These are phyloP conservation scores for Cordyceps cicadae DNA, from an alignment of 2,329 filamentous ascomycete species.

Conservation along the genomic window DNA sequence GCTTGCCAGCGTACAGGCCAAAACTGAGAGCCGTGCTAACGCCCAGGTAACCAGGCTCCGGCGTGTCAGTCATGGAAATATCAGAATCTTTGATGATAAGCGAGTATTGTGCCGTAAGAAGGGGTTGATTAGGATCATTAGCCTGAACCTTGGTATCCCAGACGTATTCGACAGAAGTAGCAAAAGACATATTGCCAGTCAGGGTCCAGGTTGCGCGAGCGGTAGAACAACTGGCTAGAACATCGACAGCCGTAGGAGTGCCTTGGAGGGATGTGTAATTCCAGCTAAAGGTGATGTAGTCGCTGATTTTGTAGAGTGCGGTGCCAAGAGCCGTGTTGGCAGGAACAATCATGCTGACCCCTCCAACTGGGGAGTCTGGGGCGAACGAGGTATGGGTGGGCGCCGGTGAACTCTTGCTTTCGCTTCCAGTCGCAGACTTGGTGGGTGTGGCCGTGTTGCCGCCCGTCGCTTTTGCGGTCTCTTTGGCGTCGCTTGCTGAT, in stretches of 20 bases:
- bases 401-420: conserved; percentile 13
- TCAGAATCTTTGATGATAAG: conserved; percentile 55
- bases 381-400: conserved; percentile 34
- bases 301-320: conserved; percentile 52
- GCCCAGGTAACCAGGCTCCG: conserved; percentile 48
- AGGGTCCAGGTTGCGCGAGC: conserved; percentile 50
- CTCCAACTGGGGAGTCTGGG: conserved; percentile 38
- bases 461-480: conserved; percentile 20
- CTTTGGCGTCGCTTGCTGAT: conserved; percentile 5
- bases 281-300: conserved; percentile 53
- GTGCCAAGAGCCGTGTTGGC: conserved; percentile 33
- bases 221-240: conserved; percentile 47
- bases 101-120: conserved; percentile 50
- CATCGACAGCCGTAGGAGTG: conserved; percentile 51
- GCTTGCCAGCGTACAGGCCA: conserved; percentile 46
- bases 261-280: conserved; percentile 56
- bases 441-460: conserved; percentile 31
- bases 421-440: conserved; percentile 20
- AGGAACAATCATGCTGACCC: conserved; percentile 46
- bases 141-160: conserved; percentile 51
- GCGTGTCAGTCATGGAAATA: conserved; percentile 37
- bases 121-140: conserved; percentile 35
- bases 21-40: conserved; percentile 43
- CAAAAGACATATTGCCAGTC: conserved; percentile 54
- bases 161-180: conserved; percentile 40